Base-by-base conservation (phyloP, 169 alveolate genomes). In the Cardiosporidium cionae region DNA sequence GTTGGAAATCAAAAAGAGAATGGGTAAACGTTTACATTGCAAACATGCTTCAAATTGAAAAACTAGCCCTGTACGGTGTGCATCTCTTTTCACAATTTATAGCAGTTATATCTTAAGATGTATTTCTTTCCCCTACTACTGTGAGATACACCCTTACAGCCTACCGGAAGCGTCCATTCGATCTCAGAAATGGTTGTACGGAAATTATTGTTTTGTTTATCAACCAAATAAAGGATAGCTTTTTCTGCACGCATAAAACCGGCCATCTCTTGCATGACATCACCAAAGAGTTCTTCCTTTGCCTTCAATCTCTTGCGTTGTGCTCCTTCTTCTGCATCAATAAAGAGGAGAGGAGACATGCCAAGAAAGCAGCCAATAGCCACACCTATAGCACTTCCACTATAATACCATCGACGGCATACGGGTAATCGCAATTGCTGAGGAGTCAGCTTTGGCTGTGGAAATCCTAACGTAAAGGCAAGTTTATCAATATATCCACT, bases 281-380 rank as follows among this genome's bases (percentile, higher is more conserved):
- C 70, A 27, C n/a, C 44, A 23, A 64, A 64, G 44, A 64, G 22
- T 27, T 44, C n/a, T 23, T 33, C 67, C 3, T 44, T 31, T 28
- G 52, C 67, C 28, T 34, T n/a, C 33, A 54, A 53, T 23, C 31
- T 33, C 44, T 69, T 69, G 4, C 29, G 65, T 6, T 68, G 65
- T 52, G 28, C 76, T 5, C 68, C 76, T 31, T 69, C 76, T 58
- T 69, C 22, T 22, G 76, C 58, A 54, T 69, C 76, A 23, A 69
- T 52, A 27, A 36, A 52, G 32, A 69, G 76, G 62, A 69, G 27
- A 3, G 76, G 76, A 9, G 33, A n/a, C 76, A 69, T 69, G 25
- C 76, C 74, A 9, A 68, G 65, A 33, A 68, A 44, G 63, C 74
- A 68, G 32, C 74, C 74, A 16, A 68, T 16, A 7, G 74, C 44